phyloP scores from a whole-genome alignment of 2,329 filamentous ascomycete species.

The Fusarium anguioides region DNA sequence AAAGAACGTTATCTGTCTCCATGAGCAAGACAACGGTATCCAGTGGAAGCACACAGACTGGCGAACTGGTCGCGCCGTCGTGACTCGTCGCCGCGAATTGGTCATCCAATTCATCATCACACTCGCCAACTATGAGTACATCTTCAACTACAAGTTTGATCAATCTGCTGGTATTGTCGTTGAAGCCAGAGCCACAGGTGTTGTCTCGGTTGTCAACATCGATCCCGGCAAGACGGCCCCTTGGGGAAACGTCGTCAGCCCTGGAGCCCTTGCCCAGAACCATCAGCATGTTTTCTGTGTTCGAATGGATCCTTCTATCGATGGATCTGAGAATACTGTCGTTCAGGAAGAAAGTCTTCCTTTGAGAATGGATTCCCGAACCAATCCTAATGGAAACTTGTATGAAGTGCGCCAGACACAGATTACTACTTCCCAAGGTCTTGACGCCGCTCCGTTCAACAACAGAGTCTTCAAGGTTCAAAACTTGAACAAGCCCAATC shows the following conservation, averaged over 20 bases:
- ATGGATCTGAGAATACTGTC: slow-evolving; percentile 68
- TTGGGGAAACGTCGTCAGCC: slow-evolving; percentile 72
- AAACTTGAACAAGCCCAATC: slow-evolving; percentile 57
- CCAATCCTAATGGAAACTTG: slow-evolving; percentile 63
- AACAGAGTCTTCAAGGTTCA: slow-evolving; percentile 64
- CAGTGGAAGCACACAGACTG: slow-evolving; percentile 79
- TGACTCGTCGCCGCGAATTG: slow-evolving; percentile 69
- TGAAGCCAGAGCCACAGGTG: slow-evolving; percentile 74
- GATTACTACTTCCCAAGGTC: slow-evolving; percentile 57
- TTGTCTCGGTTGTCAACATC: slow-evolving; percentile 71
- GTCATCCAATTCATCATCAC: slow-evolving; percentile 77
- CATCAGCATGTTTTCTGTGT: slow-evolving; percentile 77
- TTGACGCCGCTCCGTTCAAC: slow-evolving; percentile 61
- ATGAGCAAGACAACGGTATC: slow-evolving; percentile 78
- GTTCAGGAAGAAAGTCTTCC: slow-evolving; percentile 54
- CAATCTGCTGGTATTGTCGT: slow-evolving; percentile 70
- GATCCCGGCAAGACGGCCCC: slow-evolving; percentile 62
- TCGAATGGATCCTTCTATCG: slow-evolving; percentile 73
- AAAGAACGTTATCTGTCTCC: slow-evolving; percentile 72
- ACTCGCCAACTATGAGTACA: slow-evolving; percentile 76
- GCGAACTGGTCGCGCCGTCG: slow-evolving; percentile 70
- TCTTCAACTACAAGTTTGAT: slow-evolving; percentile 66
- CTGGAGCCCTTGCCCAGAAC: slow-evolving; percentile 73
- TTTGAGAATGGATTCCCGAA: slow-evolving; percentile 55
- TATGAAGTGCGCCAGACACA: slow-evolving; percentile 57